Percentiles rank a stretch among this genome's conserved stretches.
These are phyloP conservation scores for Aspergillus pseudoglaucus DNA, from an alignment of 2,329 filamentous ascomycete species.

Conservation along the genomic window DNA sequence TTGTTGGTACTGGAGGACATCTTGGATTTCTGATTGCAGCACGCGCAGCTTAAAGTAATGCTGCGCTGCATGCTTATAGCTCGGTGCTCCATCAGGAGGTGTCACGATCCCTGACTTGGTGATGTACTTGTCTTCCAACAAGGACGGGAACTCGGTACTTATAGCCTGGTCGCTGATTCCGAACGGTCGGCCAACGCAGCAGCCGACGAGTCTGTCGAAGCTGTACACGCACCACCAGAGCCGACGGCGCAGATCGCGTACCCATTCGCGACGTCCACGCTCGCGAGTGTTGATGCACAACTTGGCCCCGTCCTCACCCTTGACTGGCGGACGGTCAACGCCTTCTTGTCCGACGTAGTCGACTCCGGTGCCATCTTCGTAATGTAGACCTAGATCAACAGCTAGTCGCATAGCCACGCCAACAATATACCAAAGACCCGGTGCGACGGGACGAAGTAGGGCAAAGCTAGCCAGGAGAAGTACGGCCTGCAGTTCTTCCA, in stretches of 20 bases:
- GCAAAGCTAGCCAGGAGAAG: constrained; percentile 86
- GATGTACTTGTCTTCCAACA: constrained; percentile 83
- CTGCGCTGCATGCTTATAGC: constrained; percentile 83
- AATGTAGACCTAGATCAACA: constrained; percentile 85
- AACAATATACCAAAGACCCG: constrained; percentile 94
- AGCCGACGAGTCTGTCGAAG: constrained; percentile 87
- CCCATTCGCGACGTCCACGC: constrained; percentile 68
- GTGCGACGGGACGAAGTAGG: constrained; percentile 80
- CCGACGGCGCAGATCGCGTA: constrained; percentile 75
- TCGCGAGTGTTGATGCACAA: constrained; percentile 47
- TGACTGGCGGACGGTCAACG: constrained; percentile 8
- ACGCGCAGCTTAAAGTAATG: constrained; percentile 87
- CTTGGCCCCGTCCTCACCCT: constrained; percentile 19
- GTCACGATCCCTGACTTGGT: constrained; percentile 68
- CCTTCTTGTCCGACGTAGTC: constrained; percentile 41
- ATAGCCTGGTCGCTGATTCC: constrained; percentile 95
- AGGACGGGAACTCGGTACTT: constrained; percentile 87
- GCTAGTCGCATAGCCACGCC: constrained; percentile 86
- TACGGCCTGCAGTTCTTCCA: constrained; percentile 92
- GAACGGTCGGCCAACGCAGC: constrained; percentile 86
- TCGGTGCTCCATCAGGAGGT: constrained; percentile 58
- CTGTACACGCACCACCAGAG: constrained; percentile 98
- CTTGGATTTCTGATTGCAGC: constrained; percentile 88
- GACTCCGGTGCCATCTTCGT: constrained; percentile 74
- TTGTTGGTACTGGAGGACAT: constrained; percentile 89